Evolutionary conservation across 1,139 yeast species (phyloP).

Genomic region (Lodderomyces margitis): DNA sequence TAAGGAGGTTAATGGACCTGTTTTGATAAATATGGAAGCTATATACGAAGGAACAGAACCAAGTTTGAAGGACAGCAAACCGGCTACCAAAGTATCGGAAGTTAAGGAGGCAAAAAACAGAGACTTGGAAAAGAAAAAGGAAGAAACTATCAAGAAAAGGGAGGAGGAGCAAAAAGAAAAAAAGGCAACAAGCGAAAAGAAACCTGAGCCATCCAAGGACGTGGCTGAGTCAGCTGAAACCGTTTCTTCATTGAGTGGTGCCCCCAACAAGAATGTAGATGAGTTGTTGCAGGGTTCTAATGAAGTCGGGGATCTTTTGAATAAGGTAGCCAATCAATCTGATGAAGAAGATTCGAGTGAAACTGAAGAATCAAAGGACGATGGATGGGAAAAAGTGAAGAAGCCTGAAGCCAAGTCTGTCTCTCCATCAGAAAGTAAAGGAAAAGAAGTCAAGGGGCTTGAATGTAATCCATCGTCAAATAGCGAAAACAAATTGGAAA

Average conservation of each 20-base stretch:
- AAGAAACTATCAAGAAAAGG: slow-evolving; percentile 12
- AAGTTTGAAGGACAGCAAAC: slow-evolving; percentile 33
- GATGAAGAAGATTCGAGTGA: slow-evolving; percentile 40
- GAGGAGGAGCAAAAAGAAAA: slow-evolving; percentile 7
- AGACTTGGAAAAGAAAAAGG: slow-evolving; percentile 15
- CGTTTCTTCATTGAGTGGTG: neutral
- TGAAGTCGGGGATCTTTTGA: slow-evolving; percentile 37
- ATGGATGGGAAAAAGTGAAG: slow-evolving; percentile 44
- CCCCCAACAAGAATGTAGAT: slow-evolving; percentile 29
- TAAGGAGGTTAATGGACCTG: slow-evolving; percentile 77
- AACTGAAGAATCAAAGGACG: slow-evolving; percentile 46
- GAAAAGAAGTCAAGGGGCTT: slow-evolving; percentile 13
- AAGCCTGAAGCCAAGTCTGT: slow-evolving; percentile 24
- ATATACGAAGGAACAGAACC: slow-evolving; percentile 74
- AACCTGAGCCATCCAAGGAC: neutral
- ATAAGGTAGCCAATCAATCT: slow-evolving; percentile 39
- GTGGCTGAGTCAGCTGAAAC: neutral
- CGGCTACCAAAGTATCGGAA: slow-evolving; percentile 28
- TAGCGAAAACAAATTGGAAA: neutral
- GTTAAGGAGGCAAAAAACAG: slow-evolving; percentile 22
- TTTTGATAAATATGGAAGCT: slow-evolving; percentile 71
- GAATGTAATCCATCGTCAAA: neutral
- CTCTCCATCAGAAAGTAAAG: slow-evolving; percentile 11
- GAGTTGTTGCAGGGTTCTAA: slow-evolving; percentile 40
- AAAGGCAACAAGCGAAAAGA: slow-evolving; percentile 7